Percentiles rank a stretch among this genome's conserved stretches.
Conservation (phyloP, 2,329 filamentous ascomycete species). For the Fonsecaea nubica region DNA sequence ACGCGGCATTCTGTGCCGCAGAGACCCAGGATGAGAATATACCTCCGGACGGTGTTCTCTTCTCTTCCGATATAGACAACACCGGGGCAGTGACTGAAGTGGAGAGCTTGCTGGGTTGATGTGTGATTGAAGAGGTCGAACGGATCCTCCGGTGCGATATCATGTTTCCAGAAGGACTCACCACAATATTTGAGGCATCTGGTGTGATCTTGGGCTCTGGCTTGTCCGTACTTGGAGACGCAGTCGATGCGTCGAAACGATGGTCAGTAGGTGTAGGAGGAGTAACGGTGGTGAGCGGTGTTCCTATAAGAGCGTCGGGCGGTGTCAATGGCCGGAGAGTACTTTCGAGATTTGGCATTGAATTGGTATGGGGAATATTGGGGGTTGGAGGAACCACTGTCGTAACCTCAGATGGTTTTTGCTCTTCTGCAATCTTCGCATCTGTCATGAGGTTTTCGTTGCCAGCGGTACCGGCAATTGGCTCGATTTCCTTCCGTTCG, state of each 20-base stretch:
- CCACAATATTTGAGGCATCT: constrained; percentile 55
- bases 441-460: constrained; percentile 47
- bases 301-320: constrained; percentile 40
- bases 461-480: constrained; percentile 21
- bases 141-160: constrained; percentile 72
- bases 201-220: constrained; percentile 50
- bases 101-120: constrained; percentile 85
- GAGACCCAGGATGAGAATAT: constrained; percentile 93
- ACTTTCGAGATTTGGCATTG: constrained; percentile 33
- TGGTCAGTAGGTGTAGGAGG: constrained; percentile 67
- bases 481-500: constrained; percentile 44
- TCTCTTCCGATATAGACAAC: constrained; percentile 76
- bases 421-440: constrained; percentile 36
- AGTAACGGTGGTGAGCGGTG: constrained; percentile 65
- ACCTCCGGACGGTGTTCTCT: constrained; percentile 61
- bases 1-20: constrained; percentile 90
- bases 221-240: constrained; percentile 45
- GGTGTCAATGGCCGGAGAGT: constrained; percentile 39
- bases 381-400: constrained; percentile 1
- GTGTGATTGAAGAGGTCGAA: constrained; percentile 58
- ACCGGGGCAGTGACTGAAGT: constrained; percentile 74
- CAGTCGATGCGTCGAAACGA: constrained; percentile 39
- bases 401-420: not conserved
- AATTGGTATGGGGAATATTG: constrained; percentile 23
- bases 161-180: constrained; percentile 72